Base-by-base conservation (phyloP, 2,329 filamentous ascomycete species). In the Aspergillus felis region DNA sequence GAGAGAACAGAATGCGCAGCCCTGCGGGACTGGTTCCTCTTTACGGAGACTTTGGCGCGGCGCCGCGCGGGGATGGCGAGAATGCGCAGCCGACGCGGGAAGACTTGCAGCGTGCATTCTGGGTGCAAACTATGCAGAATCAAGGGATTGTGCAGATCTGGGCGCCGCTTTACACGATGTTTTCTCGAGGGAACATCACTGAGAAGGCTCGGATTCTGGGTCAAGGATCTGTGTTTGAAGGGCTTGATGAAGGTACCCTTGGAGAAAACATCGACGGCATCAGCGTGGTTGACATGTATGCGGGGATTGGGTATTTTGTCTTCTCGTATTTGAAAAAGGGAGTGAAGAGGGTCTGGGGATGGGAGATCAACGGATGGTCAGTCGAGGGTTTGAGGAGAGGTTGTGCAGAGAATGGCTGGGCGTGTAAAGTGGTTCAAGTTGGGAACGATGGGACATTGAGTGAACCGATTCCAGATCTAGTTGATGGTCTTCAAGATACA, bases 151-250 rank as follows among this genome's bases (percentile, higher is more conserved):
- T 79, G 38, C 93, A 97, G 76, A 87, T 83, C 1, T 97, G 92
- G 92, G 89, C 92, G 1, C 93, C 93, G 14, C 76, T 87, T 0
- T 92, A 91, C 81, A 96, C 92, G 27, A 97, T 97, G 92, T 97
- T 97, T 72, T 92, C 88, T 61, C 84, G 92, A 1, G 92, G 93
- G 3, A 97, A 97, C 73, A 80, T 97, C 58, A 89, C 87, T 52
- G 93, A 97, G 75, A 97, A 97, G 71, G 86, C 89, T 0, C 81
- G 93, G 12, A 75, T 97, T 1, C 74, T 96, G 4, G 71, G 70
- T 0, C 63, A 82, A 1, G 71, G 76, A 7, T 68, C 7, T 6
- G 65, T 55, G 14, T 72, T 78, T 60, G 75, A 68, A 51, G 69
- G 71, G 6, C 50, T 74, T 27, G 68, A 70, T 61, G 70, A 59